Evolutionary conservation across 2,329 filamentous ascomycete genomes (phyloP), one percentile per base, ranked within the genome.

Genomic region (Dendrostoma leiphaemia): DNA sequence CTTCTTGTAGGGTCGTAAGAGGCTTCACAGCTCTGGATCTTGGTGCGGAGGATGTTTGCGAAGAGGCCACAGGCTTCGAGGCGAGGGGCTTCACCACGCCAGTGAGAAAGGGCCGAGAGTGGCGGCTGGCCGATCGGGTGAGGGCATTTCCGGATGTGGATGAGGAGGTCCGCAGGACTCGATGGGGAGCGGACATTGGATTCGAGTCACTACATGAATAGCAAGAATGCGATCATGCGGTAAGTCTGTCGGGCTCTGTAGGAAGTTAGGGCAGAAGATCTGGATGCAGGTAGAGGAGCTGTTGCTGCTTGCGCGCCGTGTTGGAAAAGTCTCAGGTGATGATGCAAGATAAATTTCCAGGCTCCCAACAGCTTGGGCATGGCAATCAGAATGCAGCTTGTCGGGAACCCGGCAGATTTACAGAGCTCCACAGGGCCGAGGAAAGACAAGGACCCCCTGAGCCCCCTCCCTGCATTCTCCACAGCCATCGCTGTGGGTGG

Each of bases 181-280:
- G 65, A 56, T 56, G 64, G 61, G 63, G 60, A 59, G 68, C 62
- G 65, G 69, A 69, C 69, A 71, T 71, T 60, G 63, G 62, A 64
- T 60, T 59, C 40, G 56, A 59, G 26, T 62, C 63, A 64, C 63
- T 52, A 54, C 53, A 57, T 54, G 53, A 51, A 57, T 28, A 43
- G 10, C 17, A 28, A 35, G 41, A 34, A 46, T 12, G 13, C 9
- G 17, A 17, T 21, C 24, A 12, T 46, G 13, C 32, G 21, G 28
- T 29, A 32, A 5, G 5, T 19, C 63, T 58, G 59, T n/a, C n/a
- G n/a, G 61, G 58, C 54, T 53, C 54, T 52, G 59, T 24, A 55
- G 3, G 32, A 2, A 34, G 31, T 24, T 31, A 3, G n/a, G 19
- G 23, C n/a, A n/a, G 23, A 10, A 23, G n/a, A 4, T 13, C 21